These are phyloP conservation scores for Penicillium hesseltinei DNA, from an alignment of 2,329 filamentous ascomycete genomes.

Conservation along the genomic window DNA sequence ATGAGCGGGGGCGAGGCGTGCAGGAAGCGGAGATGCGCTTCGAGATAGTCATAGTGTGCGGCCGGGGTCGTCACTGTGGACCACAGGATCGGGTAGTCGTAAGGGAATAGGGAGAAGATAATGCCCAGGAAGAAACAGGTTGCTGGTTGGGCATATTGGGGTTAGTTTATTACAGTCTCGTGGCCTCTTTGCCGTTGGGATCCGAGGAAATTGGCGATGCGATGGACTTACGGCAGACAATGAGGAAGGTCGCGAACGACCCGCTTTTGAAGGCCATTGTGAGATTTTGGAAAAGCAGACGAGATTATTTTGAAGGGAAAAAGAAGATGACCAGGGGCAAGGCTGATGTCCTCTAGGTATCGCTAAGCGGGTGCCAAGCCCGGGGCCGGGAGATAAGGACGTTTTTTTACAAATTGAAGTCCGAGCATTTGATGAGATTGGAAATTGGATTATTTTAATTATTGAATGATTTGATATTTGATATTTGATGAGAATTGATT, in stretches of 20 bases:
- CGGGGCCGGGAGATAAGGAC: neutral
- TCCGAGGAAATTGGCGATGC: constrained; percentile 2
- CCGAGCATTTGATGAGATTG: neutral
- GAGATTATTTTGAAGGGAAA: constrained; percentile 2
- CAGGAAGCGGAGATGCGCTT: constrained; percentile 85
- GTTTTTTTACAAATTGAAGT: neutral
- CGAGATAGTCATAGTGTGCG: constrained; percentile 79
- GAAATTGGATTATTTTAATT: too few species aligned
- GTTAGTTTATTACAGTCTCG: constrained; percentile 11
- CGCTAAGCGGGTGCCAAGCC: constrained; percentile 24
- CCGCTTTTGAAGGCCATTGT: constrained; percentile 43
- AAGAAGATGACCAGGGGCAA: constrained; percentile 10
- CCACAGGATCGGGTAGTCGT: constrained; percentile 60
- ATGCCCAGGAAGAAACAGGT: constrained; percentile 98
- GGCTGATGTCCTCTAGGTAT: constrained; percentile 6
- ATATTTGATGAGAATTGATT: neutral
- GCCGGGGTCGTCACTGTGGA: constrained; percentile 41
- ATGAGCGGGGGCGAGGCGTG: constrained; percentile 91
- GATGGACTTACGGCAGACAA: constrained; percentile 77
- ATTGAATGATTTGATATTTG: neutral
- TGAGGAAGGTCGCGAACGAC: constrained; percentile 95
- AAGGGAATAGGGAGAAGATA: constrained; percentile 93
- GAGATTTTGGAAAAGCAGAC: neutral
- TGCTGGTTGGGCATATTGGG: constrained; percentile 50
- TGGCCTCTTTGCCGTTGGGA: constrained; percentile 5